Conservation (phyloP, 2,329 filamentous ascomycete species). For the Aureobasidium mangrovei region DNA sequence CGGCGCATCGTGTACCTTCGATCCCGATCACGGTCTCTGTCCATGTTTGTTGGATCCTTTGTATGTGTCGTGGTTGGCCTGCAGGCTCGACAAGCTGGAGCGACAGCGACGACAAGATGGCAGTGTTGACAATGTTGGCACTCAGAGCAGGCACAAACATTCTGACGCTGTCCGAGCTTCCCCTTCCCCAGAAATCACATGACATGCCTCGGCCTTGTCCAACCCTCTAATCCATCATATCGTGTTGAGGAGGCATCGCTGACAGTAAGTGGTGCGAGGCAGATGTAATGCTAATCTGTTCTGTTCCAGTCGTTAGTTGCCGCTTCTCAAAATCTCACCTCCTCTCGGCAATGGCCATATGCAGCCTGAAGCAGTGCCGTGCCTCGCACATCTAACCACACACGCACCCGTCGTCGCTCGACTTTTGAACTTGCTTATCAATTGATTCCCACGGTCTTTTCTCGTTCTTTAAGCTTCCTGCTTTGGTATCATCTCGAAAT, state of each 20-base stretch:
- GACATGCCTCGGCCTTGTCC: neutral
- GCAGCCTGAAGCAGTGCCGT: no score
- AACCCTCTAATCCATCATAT: no score
- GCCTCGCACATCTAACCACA: no score
- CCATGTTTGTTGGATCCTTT: constrained; percentile 19
- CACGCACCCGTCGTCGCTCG: no score
- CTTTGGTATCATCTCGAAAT: neutral
- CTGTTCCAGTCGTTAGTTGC: no score
- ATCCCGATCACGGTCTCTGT: constrained; percentile 30
- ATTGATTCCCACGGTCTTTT: neutral
- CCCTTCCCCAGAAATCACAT: neutral
- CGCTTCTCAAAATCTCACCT: no score
- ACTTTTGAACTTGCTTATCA: neutral
- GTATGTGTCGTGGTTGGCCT: neutral
- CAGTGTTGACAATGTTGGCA: neutral
- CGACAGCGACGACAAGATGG: neutral
- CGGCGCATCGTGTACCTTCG: constrained; percentile 28
- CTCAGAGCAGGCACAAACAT: neutral
- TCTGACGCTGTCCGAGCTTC: neutral
- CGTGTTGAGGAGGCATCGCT: no score
- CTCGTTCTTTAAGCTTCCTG: constrained; percentile 1
- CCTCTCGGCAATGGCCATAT: no score
- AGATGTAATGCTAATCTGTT: no score
- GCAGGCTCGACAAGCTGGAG: neutral
- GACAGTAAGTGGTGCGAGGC: no score